A percentile compares a stretch with the other conserved stretches of the same genome.
Conservation (phyloP, 192 early-diverging fungal species). For the Backusella tuberculispora region DNA sequence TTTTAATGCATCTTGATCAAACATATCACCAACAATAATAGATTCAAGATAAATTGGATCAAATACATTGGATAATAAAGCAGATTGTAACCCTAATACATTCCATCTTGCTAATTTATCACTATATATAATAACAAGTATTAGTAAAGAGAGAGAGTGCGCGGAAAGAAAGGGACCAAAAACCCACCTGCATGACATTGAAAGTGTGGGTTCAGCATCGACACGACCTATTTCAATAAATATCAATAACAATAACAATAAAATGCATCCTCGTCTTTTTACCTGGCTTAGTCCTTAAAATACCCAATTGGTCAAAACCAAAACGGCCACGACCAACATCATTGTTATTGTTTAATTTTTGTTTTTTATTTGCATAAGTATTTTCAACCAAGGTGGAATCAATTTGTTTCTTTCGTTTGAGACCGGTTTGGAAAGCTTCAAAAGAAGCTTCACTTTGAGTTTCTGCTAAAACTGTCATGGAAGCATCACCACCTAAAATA, state of each 20-base stretch:
- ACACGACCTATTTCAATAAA: conserved; percentile 47
- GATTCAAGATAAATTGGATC: conserved; percentile 70
- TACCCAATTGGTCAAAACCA: conserved; percentile 59
- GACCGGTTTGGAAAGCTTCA: conserved; percentile 37
- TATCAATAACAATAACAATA: conserved; percentile 10
- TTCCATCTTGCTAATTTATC: conserved; percentile 94
- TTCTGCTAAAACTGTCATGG: conserved; percentile 58
- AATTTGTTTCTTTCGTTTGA: conserved; percentile 25
- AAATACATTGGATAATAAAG: conserved; percentile 64
- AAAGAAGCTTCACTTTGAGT: conserved; percentile 43
- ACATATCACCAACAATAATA: conserved; percentile 73
- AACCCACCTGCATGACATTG: conserved; percentile 73
- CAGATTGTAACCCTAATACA: conserved; percentile 76
- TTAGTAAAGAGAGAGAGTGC: conserved; percentile 1
- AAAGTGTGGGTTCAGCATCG: conserved; percentile 72
- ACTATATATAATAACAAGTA: conserved; percentile 43
- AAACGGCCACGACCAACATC: conserved; percentile 64
- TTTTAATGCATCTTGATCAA: conserved; percentile 58
- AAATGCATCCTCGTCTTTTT: neutral
- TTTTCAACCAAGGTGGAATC: conserved; percentile 21
- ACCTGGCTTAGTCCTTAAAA: conserved; percentile 79
- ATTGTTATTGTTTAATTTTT: conserved; percentile 9
- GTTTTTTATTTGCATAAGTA: conserved; percentile 31
- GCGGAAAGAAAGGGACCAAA: neutral
- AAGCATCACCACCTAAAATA: conserved; percentile 80